These are phyloP conservation scores for Rusavskia elegans DNA, from an alignment of 495 filamentous ascomycete species.

Conservation along the genomic window DNA sequence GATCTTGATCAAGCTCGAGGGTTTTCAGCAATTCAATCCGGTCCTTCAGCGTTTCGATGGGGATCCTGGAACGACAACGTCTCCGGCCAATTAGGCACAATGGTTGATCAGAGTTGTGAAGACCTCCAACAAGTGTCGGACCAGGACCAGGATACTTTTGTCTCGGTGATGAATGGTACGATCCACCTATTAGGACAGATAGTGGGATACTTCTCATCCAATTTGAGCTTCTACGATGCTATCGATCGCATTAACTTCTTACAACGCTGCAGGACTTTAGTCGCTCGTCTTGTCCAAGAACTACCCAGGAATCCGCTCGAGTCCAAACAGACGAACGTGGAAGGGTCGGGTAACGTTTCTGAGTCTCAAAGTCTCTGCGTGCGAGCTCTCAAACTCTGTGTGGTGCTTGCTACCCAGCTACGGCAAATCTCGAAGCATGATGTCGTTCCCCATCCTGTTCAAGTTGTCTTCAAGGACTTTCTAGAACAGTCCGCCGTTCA, in stretches of 20 bases:
- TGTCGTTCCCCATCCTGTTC: conserved; percentile 16
- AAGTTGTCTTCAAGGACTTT: conserved; percentile 15
- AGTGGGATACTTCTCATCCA: conserved; percentile 31
- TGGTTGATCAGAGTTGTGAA: conserved; percentile 34
- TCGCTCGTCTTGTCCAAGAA: conserved; percentile 17
- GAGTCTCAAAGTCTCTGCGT: conserved; percentile 4
- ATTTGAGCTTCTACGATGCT: conserved; percentile 36
- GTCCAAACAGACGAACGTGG: neutral
- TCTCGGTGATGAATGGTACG: neutral
- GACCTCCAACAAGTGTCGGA: neutral
- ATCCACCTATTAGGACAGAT: conserved; percentile 18
- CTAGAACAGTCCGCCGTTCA: conserved; percentile 19
- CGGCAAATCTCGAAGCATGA: conserved; percentile 25
- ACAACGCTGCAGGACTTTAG: conserved; percentile 17
- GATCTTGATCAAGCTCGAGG: conserved; percentile 21
- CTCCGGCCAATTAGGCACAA: conserved; percentile 48
- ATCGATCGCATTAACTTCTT: conserved; percentile 28
- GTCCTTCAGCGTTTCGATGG: conserved; percentile 42
- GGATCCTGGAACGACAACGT: conserved; percentile 51
- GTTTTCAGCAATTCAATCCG: conserved; percentile 24
- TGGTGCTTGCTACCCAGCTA: conserved; percentile 26
- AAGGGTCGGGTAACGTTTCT: neutral
- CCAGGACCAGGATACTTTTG: neutral
- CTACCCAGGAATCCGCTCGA: conserved; percentile 6
- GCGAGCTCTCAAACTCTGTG: conserved; percentile 19